These are phyloP conservation scores for Akebia trifoliata DNA, from an alignment of 164 flowering plant species.

Conservation along the genomic window DNA sequence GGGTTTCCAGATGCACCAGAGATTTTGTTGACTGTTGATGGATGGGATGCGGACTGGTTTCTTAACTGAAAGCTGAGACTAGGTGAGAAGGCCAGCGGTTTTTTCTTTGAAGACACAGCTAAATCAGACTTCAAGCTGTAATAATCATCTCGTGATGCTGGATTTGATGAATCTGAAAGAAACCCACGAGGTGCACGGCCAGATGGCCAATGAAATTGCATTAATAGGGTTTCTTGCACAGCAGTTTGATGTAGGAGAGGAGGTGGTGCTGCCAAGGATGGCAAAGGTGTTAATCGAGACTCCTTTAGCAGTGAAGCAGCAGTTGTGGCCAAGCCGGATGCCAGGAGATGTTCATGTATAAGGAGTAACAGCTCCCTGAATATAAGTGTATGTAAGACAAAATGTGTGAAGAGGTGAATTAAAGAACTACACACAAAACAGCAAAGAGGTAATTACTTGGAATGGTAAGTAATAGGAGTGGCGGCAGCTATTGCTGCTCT, in stretches of 20 bases:
- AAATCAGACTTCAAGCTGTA: conserved; percentile 31
- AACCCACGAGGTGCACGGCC: conserved; percentile 66
- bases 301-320: conserved; percentile 76
- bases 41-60: conserved; percentile 27
- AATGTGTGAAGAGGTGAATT: not conserved
- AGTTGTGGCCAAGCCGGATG: conserved; percentile 65
- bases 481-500: conserved; percentile 99
- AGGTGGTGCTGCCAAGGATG: conserved; percentile 55
- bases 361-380: conserved; percentile 91
- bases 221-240: conserved; percentile 44
- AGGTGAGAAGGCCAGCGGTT: conserved; percentile 47
- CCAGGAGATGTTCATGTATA: conserved; percentile 91
- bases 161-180: conserved; percentile 37
- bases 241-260: conserved; percentile 57
- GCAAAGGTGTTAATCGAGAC: conserved; percentile 83
- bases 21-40: conserved; percentile 28
- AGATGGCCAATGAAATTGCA: conserved; percentile 80
- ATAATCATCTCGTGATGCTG: conserved; percentile 23
- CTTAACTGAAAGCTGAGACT: conserved; percentile 45
- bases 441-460: conserved; percentile 52
- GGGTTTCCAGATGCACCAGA: conserved; percentile 32
- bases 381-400: not conserved
- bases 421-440: too few relatives aligned
- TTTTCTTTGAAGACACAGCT: conserved; percentile 49
- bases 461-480: conserved; percentile 88